Percentiles rank a stretch among this genome's conserved stretches.
These are phyloP conservation scores for Metarhizium brunneum DNA, from an alignment of 2,329 filamentous ascomycete species.

Conservation along the genomic window DNA sequence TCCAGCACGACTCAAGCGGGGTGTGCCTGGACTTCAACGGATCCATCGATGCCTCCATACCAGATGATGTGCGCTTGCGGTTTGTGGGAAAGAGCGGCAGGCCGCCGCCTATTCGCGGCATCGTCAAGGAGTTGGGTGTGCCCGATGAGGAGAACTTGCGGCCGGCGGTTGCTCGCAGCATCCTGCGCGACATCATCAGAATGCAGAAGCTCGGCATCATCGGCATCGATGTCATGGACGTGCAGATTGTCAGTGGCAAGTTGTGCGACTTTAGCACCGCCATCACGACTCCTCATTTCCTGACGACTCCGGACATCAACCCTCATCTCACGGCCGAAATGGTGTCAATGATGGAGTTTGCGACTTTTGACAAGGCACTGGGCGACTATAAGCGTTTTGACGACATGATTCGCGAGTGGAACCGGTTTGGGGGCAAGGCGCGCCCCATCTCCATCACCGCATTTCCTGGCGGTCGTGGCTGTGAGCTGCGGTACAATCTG, in stretches of 20 bases:
- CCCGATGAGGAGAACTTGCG: background rate
- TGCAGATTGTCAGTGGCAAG: background rate
- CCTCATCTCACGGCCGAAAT: background rate
- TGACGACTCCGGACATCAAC: background rate
- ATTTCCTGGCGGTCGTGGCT: background rate
- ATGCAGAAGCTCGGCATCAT: background rate
- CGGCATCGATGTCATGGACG: background rate
- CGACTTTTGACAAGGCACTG: background rate
- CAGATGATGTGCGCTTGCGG: background rate
- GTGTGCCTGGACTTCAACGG: slow-evolving; percentile 1
- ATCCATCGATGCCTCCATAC: background rate
- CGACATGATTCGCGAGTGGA: background rate
- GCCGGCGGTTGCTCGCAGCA: background rate
- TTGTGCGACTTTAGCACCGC: background rate
- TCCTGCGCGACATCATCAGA: background rate
- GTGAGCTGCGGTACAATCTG: background rate
- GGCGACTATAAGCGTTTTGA: background rate
- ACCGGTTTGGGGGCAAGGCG: background rate
- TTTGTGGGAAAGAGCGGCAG: slow-evolving; percentile 7
- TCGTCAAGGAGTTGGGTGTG: slow-evolving; percentile 14
- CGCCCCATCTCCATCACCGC: background rate
- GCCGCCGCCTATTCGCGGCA: slow-evolving; percentile 12
- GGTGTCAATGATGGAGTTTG: background rate
- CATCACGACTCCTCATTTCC: background rate
- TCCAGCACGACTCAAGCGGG: slow-evolving; percentile 1